Evolutionary conservation across 257 asterid species (phyloP).

Genomic region (Osmanthus fragrans): DNA sequence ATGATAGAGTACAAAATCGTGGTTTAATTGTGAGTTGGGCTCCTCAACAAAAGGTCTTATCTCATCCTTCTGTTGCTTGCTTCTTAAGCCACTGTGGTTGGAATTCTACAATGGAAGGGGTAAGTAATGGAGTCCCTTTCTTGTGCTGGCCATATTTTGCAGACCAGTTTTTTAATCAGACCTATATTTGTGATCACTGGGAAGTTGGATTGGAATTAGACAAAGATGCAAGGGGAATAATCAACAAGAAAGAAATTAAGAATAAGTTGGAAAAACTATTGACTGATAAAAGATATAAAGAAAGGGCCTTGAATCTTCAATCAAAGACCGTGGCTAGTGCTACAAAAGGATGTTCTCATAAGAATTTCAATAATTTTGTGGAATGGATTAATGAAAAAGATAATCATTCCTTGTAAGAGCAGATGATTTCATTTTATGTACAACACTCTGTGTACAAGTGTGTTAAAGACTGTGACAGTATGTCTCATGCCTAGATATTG

Average conservation of each 20-base stretch:
- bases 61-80: constrained; percentile 42
- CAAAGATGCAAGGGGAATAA: constrained; percentile 28
- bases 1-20: constrained; percentile 19
- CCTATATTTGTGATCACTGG: constrained; percentile 43
- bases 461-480: background rate
- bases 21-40: constrained; percentile 39
- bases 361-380: constrained; percentile 30
- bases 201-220: constrained; percentile 34
- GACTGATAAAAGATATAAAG: constrained; percentile 22
- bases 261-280: constrained; percentile 41
- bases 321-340: constrained; percentile 25
- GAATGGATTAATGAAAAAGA: constrained; percentile 29
- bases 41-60: constrained; percentile 35
- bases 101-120: constrained; percentile 39
- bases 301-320: constrained; percentile 36
- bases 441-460: background rate
- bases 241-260: constrained; percentile 28
- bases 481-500: no score
- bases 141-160: constrained; percentile 48
- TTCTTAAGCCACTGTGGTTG: constrained; percentile 45
- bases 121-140: constrained; percentile 39
- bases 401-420: background rate
- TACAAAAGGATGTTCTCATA: constrained; percentile 34
- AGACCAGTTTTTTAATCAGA: constrained; percentile 33
- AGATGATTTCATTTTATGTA: background rate